A percentile compares a stretch with the other conserved stretches of the same genome.
Conservation (phyloP, 139 green algal genomes). For the Pseudopediastrum boryanum region DNA sequence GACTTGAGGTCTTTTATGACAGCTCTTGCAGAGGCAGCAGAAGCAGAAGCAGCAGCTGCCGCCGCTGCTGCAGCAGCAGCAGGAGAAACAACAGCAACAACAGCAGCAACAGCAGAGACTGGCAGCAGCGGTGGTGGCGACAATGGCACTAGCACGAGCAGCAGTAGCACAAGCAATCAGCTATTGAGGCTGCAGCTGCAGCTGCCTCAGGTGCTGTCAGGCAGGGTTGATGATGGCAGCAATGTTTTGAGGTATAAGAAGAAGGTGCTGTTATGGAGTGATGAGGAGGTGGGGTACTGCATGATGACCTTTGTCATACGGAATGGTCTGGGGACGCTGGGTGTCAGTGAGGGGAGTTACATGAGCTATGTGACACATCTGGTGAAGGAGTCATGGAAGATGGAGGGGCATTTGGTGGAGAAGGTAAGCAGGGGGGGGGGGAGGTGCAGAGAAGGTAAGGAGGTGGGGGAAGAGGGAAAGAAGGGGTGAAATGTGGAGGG, state of each 20-base stretch:
- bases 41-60: not conserved
- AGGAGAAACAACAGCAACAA: no score
- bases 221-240: not conserved
- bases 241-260: conserved; percentile 63
- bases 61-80: not conserved
- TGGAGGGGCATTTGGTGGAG: conserved; percentile 28
- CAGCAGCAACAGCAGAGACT: no score
- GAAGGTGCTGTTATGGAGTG: conserved; percentile 62
- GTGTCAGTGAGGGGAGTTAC: conserved; percentile 33
- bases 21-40: no score
- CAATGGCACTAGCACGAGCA: no score
- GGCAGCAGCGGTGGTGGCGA: no score
- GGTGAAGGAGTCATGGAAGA: conserved; percentile 36
- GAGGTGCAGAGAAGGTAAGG: not conserved
- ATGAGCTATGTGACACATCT: conserved; percentile 42
- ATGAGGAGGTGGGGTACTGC: conserved; percentile 57
- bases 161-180: not conserved
- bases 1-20: no score
- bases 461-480: not conserved
- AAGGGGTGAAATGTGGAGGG: no score
- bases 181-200: not conserved
- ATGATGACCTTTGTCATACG: conserved; percentile 67
- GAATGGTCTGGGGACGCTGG: conserved; percentile 51
- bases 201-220: not conserved
- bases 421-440: conserved; percentile 26